Evolutionary conservation across 2,329 filamentous ascomycete species (phyloP).

Genomic region (Zasmidium citrigriseum): DNA sequence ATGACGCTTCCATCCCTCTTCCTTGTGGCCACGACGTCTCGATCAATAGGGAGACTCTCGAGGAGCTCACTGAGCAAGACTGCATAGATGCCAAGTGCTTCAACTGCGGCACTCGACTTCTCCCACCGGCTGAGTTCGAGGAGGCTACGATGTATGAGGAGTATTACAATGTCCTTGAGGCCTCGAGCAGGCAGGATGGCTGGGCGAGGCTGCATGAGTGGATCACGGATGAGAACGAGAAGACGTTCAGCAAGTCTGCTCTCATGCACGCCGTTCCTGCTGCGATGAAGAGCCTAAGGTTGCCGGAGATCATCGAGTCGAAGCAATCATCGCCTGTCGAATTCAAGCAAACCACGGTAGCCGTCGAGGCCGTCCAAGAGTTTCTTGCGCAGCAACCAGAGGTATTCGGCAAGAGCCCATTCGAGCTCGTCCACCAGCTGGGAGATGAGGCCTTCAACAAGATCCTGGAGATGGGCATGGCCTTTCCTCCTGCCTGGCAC

Average conservation of each 20-base stretch:
- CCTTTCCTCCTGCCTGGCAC: not conserved
- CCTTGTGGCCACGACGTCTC: not conserved
- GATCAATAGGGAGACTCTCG: not conserved
- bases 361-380: not conserved
- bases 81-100: not conserved
- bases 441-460: not conserved
- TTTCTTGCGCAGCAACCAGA: not conserved
- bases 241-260: not conserved
- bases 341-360: not conserved
- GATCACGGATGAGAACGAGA: no score
- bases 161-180: not conserved
- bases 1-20: not conserved
- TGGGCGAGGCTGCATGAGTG: not conserved
- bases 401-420: not conserved
- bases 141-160: not conserved
- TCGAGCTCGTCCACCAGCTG: not conserved
- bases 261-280: not conserved
- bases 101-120: not conserved
- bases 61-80: not conserved
- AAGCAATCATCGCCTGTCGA: not conserved
- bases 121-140: not conserved
- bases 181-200: not conserved
- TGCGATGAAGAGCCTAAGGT: not conserved
- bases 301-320: not conserved
- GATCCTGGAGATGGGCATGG: not conserved